These are phyloP conservation scores for Panellus pusillus DNA, from an alignment of 768 basidiomycete genomes.

Conservation along the genomic window DNA sequence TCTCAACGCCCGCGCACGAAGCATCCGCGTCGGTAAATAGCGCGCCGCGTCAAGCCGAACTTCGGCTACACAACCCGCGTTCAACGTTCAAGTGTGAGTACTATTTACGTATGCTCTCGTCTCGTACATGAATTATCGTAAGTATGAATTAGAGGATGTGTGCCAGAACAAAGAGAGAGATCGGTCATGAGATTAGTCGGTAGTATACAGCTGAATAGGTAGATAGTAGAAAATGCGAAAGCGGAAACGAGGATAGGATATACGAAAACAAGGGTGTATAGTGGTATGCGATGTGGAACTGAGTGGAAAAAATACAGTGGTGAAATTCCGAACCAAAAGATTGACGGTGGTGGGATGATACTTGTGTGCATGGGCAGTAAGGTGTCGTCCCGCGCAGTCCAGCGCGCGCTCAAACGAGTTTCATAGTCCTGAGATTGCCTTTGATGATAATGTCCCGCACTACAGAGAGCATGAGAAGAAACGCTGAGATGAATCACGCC, in stretches of 20 bases:
- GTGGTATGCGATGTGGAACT: not conserved
- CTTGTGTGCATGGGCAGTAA: not conserved
- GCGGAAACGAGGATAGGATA: not conserved
- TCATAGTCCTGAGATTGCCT: constrained; percentile 61
- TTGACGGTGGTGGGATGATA: not conserved
- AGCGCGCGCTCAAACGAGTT: constrained; percentile 35
- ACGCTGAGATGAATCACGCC: constrained; percentile 3
- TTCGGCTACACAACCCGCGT: no score
- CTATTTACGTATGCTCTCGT: no score
- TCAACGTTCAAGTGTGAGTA: no score
- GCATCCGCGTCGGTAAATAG: not conserved
- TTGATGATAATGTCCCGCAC: constrained; percentile 74
- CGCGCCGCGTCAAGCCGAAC: no score
- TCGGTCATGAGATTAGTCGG: not conserved
- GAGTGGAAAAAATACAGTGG: not conserved
- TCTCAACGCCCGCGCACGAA: no score
- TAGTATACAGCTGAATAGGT: not conserved
- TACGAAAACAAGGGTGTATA: not conserved
- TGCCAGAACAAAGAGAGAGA: not conserved
- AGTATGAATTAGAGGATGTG: no score
- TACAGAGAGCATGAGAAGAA: constrained; percentile 25
- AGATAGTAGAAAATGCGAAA: not conserved
- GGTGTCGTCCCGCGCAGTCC: not conserved
- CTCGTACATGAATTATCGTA: no score
- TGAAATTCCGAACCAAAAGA: not conserved